Evolutionary conservation across 2,329 filamentous ascomycete species (phyloP), one percentile per base, ranked within the genome.

Genomic region (Penicillium sp.): DNA sequence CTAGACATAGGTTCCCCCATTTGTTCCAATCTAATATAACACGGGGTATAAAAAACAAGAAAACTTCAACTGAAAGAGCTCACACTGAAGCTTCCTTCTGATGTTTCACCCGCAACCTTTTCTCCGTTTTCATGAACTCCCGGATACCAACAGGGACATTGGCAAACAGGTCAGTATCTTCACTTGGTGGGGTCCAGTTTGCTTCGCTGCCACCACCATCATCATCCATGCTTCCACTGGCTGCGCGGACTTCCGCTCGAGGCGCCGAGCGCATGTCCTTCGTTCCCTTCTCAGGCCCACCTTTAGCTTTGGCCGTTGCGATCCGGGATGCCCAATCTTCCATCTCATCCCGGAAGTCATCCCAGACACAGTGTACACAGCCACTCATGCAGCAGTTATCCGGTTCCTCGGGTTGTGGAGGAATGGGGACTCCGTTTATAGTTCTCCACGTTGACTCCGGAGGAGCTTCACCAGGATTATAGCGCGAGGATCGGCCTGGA

Each of bases 341-440:
- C 76, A 97, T 82, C 51, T 97, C 94, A 64, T 99, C 93, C 9
- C 92, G 84, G 75, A 87, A 97, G 52, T 86, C 81, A 67, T 97
- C 92, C 92, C 92, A 97, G 3, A 97, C 94, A 74, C 94, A 99
- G 73, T 97, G 92, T 48, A 96, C 93, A 72, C 94, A 99, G 3
- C 94, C 94, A 70, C 90, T 94, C 94, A 99, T 99, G 76, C 94
- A 99, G 82, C 94, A 99, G 71, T 99, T 97, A 69, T 97, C 94
- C 4, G 94, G 94, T 75, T 99, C 93, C 47, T 86, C 82, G 1
- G 94, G 94, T 47, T 84, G 84, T 0, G 92, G 92, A 2, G 94
- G 94, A 5, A 97, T 88, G 19, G 85, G 76, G 1, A 97, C 83
- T 4, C 92, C 93, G 1, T 90, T 92, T 54, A 97, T 80, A 2